phyloP scores from a whole-genome alignment of 805 yeast species.

The Yarrowia sp. region DNA sequence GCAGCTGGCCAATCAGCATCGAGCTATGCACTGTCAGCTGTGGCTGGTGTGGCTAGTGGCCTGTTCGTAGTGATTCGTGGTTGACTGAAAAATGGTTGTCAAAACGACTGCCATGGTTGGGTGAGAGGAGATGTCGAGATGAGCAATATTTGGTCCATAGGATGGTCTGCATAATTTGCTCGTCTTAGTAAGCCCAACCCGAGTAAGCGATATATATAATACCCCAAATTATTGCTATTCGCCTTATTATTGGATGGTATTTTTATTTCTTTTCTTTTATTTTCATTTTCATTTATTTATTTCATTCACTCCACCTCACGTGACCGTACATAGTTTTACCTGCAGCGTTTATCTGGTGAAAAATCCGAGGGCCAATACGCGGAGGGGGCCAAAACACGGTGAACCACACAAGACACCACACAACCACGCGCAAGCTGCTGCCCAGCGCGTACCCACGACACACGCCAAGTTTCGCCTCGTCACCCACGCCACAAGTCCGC shows the following conservation, averaged over 20 bases:
- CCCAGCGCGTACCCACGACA: neutral
- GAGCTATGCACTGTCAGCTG: neutral
- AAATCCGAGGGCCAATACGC: conserved; percentile 1
- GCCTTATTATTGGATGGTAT: no score
- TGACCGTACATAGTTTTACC: conserved; percentile 1
- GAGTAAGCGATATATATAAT: no score
- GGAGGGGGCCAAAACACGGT: conserved; percentile 7
- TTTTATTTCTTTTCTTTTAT: no score
- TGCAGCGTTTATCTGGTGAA: conserved; percentile 13
- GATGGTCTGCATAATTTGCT: conserved; percentile 12
- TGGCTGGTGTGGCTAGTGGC: conserved; percentile 27
- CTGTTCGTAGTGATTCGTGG: no score
- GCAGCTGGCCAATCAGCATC: neutral
- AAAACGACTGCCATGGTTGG: no score
- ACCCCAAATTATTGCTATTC: no score
- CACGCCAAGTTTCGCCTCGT: neutral
- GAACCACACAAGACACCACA: neutral
- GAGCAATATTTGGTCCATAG: no score
- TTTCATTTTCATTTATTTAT: no score
- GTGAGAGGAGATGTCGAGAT: no score
- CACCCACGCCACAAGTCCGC: neutral
- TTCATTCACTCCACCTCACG: neutral
- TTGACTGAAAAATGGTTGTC: no score
- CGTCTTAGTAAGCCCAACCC: neutral
- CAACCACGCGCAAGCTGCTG: neutral